These are phyloP conservation scores for Kewa caespitosa DNA, from an alignment of 179 eudicot genomes.

Conservation along the genomic window DNA sequence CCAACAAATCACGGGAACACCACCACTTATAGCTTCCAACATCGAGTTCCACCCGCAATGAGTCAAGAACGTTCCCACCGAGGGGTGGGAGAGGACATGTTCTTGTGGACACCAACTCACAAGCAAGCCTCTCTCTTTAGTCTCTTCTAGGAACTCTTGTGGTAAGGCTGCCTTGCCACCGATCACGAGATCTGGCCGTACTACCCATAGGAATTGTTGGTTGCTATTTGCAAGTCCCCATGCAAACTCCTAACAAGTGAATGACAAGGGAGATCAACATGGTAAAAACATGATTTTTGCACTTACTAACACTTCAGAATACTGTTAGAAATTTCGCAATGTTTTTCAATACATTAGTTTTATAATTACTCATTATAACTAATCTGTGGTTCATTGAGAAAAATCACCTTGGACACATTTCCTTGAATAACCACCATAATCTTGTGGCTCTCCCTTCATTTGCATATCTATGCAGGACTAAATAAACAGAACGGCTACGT, in stretches of 20 bases:
- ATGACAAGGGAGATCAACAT: no score
- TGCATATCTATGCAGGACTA: no score
- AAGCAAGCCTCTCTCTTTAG: conserved; percentile 15
- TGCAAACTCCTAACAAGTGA: conserved; percentile 33
- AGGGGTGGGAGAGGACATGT: conserved; percentile 10
- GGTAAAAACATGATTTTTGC: no score
- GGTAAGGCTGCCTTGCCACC: conserved; percentile 15
- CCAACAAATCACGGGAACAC: conserved; percentile 31
- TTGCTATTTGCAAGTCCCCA: conserved; percentile 44
- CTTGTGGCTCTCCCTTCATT: no score
- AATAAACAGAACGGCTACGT: no score
- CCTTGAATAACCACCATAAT: no score
- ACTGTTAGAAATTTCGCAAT: no score
- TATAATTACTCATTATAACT: no score
- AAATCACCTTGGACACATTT: no score
- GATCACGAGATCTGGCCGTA: conserved; percentile 36
- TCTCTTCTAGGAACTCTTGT: background rate
- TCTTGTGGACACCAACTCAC: conserved; percentile 25
- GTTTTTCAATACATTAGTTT: no score
- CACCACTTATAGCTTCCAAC: conserved; percentile 22
- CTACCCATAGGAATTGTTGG: conserved; percentile 39
- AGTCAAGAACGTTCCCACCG: conserved; percentile 23
- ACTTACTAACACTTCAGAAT: no score
- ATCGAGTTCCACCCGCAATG: conserved; percentile 37
- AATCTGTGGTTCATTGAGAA: no score